Evolutionary conservation across 495 filamentous ascomycete genomes (phyloP), one percentile per base, ranked within the genome.

Genomic region (Bryoglossum gracile): DNA sequence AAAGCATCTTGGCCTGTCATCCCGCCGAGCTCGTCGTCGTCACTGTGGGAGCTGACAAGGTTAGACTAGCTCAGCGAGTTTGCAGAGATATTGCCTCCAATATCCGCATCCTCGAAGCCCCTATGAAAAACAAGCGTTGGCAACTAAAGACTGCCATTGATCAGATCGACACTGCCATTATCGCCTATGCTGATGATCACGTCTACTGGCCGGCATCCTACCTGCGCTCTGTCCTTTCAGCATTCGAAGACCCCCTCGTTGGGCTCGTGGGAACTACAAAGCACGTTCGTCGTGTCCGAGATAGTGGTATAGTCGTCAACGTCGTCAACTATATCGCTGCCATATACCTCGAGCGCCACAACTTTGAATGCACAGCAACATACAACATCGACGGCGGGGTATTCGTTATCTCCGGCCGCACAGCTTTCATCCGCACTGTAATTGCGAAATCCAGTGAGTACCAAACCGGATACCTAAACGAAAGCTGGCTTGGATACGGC

Each of bases 321-420:
- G 42, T 58, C 22, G 11, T 43, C 5, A 58, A 58, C 35, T 54
- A 53, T 26, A 46, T 58, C 11, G 55, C 50, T 8, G 46, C 38
- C 37, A 25, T 54, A n/a, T 78, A 79, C 55, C 71, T 82, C 6
- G 68, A 71, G 47, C 70, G 76, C 0, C 75, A 76, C 54, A 79
- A 80, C 59, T 80, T 77, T 30, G 75, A 80, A 47, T 70, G 73
- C 39, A 66, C 70, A 4, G 68, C 76, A 2, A 70, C 70, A 6
- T 74, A 75, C 54, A 62, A 70, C 13, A 56, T 79, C 9, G 76
- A 81, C 50, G 76, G 76, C 11, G 77, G 77, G 9, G 71, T 75
- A 4, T 76, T 71, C 25, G 73, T 73, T 40, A 66, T 80, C 34
- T 82, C 78, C 3, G 72, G 74, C 1, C 69, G 73, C 3, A 76